Evolutionary conservation across 345 rosid genomes (phyloP), one percentile per base, ranked within the genome.

Genomic region (Combretum micranthum): DNA sequence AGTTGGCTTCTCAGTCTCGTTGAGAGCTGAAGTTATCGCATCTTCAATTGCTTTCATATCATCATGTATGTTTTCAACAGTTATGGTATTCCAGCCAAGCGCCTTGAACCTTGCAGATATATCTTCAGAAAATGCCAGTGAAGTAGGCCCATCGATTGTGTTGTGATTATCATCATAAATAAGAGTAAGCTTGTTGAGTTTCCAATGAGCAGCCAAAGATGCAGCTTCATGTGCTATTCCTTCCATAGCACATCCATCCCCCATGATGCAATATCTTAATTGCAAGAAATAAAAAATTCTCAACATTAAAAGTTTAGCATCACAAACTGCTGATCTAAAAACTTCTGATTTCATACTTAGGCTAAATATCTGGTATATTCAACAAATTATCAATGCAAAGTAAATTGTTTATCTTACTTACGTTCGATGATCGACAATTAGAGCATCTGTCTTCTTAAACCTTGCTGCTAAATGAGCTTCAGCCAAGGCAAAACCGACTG

Each of bases 201-300:
- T 67, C 77, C 75, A 69, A 52, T 66, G 81, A 20, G 57, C 75
- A 57, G 77, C 81, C 61, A 76, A 64, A 44, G 81, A 69, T 0
- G 63, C 69, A 53, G 77, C 81, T 64, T 77, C 81, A 43, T 77
- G 25, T 21, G 81, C n/a, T 20, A 69, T 67, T 59, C 81, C 75
- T 60, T 76, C 81, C 81, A 76, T 76, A 45, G 69, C 69, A 42
- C 77, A 76, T n/a, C 77, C 81, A 63, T 72, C 81, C 15, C 81
- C 73, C 72, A 77, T 62, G 42, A 72, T 55, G 10, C 70, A 63
- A 52, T 66, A 77, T 44, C 75, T 72, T 18, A 16, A n/a, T 3
- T 2, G n/a, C n/a, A 15, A 16, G 56, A 17, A 2, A 55, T 15
- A 15, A 19, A 26, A 12, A 32, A 37, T 21, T 11, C 6, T 25